Evolutionary conservation across 495 filamentous ascomycete species (phyloP).

Genomic region (Aspergillus funiculosus): DNA sequence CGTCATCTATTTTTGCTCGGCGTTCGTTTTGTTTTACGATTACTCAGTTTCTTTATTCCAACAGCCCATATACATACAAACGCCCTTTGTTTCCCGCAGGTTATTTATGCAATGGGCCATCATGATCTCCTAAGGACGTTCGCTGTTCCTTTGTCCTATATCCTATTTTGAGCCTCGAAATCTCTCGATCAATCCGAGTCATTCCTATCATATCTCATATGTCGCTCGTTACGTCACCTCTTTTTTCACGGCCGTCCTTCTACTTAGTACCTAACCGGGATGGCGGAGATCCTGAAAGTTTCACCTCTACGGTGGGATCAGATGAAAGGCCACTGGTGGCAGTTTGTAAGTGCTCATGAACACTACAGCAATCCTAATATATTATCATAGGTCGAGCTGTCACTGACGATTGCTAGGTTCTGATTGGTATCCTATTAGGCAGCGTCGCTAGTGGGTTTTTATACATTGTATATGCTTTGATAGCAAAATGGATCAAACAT

Average conservation of each 20-base stretch:
- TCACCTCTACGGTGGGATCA: conserved; percentile 31
- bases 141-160: neutral
- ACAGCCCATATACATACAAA: too few relatives aligned
- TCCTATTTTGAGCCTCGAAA: too few relatives aligned
- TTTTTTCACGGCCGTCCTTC: neutral
- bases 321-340: conserved; percentile 41
- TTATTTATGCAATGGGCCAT: neutral
- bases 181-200: neutral
- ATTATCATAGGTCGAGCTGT: neutral
- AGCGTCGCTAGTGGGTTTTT: conserved; percentile 28
- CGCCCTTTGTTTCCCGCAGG: too few relatives aligned
- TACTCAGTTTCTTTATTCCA: neutral
- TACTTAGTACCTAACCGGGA: conserved; percentile 21
- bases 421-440: conserved; percentile 35
- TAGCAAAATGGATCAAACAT: conserved; percentile 19
- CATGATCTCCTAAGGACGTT: conserved; percentile 3
- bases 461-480: conserved; percentile 30
- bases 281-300: conserved; percentile 33
- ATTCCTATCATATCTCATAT: conserved; percentile 1
- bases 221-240: conserved; percentile 14
- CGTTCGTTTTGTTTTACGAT: neutral
- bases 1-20: neutral
- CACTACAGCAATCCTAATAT: too few relatives aligned
- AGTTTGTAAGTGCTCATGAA: conserved; percentile 40
- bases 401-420: conserved; percentile 22